A percentile compares a stretch with the other conserved stretches of the same genome.
These are phyloP conservation scores for Ascoidea asiatica DNA, from an alignment of 805 yeast species.

Conservation along the genomic window DNA sequence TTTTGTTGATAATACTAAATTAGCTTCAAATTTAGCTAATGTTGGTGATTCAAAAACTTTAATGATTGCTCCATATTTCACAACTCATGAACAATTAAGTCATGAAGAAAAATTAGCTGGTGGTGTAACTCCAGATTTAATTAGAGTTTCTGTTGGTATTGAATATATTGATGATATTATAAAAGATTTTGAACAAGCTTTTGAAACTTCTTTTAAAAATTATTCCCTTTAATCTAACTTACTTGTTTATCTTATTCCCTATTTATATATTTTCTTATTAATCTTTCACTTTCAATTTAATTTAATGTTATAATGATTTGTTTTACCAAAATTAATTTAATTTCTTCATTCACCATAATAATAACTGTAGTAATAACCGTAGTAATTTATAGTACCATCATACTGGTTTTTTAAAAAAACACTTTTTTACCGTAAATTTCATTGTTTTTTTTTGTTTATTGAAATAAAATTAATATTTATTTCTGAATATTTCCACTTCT, in stretches of 20 bases:
- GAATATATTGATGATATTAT: conserved; percentile 87
- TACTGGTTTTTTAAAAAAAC: too few species aligned
- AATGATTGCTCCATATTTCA: conserved; percentile 91
- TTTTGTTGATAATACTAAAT: conserved; percentile 70
- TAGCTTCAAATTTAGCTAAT: conserved; percentile 89
- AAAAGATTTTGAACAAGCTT: conserved; percentile 79
- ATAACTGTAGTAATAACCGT: too few species aligned
- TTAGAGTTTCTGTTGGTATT: conserved; percentile 84
- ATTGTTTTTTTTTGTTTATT: too few species aligned
- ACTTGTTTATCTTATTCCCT: not conserved
- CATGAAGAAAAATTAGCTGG: conserved; percentile 70
- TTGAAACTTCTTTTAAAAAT: conserved; percentile 38
- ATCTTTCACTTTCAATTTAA: not conserved
- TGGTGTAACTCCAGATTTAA: conserved; percentile 81
- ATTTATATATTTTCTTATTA: too few species aligned
- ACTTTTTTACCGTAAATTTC: too few species aligned
- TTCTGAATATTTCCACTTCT: too few species aligned
- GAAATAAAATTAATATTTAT: too few species aligned
- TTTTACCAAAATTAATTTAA: too few species aligned
- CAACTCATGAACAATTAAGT: conserved; percentile 85
- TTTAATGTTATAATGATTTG: too few species aligned
- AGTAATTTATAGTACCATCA: too few species aligned
- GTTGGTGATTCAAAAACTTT: conserved; percentile 95
- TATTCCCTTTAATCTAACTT: not conserved
- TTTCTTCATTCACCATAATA: too few species aligned